These are phyloP conservation scores for Cyphellophora europaea DNA, from an alignment of 2,329 filamentous ascomycete genomes.

Conservation along the genomic window DNA sequence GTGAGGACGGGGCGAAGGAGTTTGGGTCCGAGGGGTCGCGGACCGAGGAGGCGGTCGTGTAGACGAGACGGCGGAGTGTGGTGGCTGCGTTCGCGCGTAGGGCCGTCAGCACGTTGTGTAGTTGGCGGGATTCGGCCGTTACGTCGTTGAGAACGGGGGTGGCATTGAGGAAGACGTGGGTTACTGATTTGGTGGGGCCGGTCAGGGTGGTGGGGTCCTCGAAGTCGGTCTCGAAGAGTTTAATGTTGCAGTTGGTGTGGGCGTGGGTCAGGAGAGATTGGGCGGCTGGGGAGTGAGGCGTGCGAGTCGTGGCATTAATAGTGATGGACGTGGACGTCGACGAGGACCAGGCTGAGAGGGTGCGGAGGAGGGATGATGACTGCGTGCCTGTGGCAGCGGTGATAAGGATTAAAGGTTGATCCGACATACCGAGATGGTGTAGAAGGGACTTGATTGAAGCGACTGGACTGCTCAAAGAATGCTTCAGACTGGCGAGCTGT, in stretches of 20 bases:
- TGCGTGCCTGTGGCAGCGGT: neutral
- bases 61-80: slow-evolving; percentile 6
- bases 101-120: slow-evolving; percentile 5
- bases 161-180: slow-evolving; percentile 5
- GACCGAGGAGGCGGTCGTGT: slow-evolving; percentile 5
- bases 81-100: slow-evolving; percentile 1
- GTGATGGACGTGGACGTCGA: slow-evolving; percentile 24
- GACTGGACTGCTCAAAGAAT: too few relatives aligned
- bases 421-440: too few relatives aligned
- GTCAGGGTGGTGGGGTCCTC: slow-evolving; percentile 25
- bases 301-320: slow-evolving; percentile 50
- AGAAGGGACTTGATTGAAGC: too few relatives aligned
- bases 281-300: slow-evolving; percentile 39
- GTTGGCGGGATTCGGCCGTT: slow-evolving; percentile 4
- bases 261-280: slow-evolving; percentile 22
- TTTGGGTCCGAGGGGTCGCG: slow-evolving; percentile 2
- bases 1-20: slow-evolving; percentile 1
- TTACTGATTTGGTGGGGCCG: slow-evolving; percentile 3
- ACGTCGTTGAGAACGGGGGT: slow-evolving; percentile 6
- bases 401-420: too few relatives aligned
- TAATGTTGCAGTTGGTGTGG: slow-evolving; percentile 34
- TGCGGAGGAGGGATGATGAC: neutral
- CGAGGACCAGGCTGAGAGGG: neutral
- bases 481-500: too few relatives aligned
- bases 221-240: slow-evolving; percentile 50